These are phyloP conservation scores for Anisodus tanguticus DNA, from an alignment of 257 asterid species.

Conservation along the genomic window DNA sequence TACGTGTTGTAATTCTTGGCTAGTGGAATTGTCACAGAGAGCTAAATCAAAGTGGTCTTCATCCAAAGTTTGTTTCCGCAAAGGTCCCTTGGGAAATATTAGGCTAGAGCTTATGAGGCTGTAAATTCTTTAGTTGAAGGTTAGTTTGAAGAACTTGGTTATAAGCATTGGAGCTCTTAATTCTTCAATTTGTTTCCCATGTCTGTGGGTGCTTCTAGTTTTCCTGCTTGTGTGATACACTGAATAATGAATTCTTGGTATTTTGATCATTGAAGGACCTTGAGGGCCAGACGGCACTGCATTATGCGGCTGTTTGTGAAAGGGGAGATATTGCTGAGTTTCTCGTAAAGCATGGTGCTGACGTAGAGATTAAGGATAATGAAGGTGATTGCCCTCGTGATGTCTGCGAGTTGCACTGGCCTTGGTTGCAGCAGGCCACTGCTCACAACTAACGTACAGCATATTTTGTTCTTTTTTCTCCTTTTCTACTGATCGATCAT, in stretches of 20 bases:
- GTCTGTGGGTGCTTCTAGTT: not conserved
- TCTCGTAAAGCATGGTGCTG: slow-evolving; percentile 82
- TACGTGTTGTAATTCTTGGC: not conserved
- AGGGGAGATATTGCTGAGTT: slow-evolving; percentile 75
- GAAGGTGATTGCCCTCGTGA: slow-evolving; percentile 81
- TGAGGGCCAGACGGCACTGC: slow-evolving; percentile 93
- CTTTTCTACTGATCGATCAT: slow-evolving; percentile 35
- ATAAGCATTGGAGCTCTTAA: not conserved
- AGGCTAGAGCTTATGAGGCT: not conserved
- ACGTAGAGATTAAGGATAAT: slow-evolving; percentile 61
- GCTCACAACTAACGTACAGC: slow-evolving; percentile 34
- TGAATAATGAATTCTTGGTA: not conserved
- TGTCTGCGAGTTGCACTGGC: slow-evolving; percentile 74
- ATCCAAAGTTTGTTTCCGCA: not conserved
- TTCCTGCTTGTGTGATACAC: not conserved
- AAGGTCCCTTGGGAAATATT: not conserved
- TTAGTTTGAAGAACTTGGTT: slow-evolving; percentile 8
- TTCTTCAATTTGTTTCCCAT: not conserved
- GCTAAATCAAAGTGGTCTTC: slow-evolving; percentile 7
- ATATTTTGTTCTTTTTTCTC: slow-evolving; percentile 14
- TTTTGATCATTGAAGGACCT: slow-evolving; percentile 59
- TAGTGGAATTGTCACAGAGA: not conserved
- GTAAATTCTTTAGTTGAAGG: not conserved
- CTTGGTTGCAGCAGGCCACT: slow-evolving; percentile 59
- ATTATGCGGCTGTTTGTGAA: slow-evolving; percentile 94